Evolutionary conservation across 768 basidiomycete genomes (phyloP).

Genomic region (Amanita fuliginea): DNA sequence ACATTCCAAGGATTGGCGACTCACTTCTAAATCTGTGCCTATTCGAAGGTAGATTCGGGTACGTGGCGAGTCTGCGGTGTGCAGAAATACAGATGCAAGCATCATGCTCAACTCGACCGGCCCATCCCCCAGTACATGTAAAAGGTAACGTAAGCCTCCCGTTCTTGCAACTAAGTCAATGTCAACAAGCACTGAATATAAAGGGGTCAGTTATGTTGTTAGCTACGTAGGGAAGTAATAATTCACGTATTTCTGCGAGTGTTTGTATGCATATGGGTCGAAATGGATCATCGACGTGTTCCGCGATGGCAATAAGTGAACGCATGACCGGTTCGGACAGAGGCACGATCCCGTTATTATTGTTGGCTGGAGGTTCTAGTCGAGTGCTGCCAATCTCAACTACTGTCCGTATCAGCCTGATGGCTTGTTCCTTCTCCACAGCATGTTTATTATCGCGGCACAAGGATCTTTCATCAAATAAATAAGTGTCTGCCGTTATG

Average conservation of each 20-base stretch:
- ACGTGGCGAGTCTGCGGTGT: constrained; percentile 76
- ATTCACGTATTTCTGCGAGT: constrained; percentile 79
- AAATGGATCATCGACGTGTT: constrained; percentile 87
- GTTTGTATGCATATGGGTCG: constrained; percentile 76
- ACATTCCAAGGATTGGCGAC: constrained; percentile 8
- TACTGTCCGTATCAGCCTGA: constrained; percentile 79
- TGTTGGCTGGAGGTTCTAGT: constrained; percentile 30
- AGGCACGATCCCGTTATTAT: constrained; percentile 38
- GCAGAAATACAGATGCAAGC: constrained; percentile 70
- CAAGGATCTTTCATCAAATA: constrained; percentile 47
- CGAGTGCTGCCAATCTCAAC: constrained; percentile 65
- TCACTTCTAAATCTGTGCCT: constrained; percentile 84
- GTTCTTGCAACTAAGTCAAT: constrained; percentile 71
- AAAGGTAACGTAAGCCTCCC: constrained; percentile 76
- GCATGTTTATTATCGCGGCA: constrained; percentile 75
- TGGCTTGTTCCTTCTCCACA: constrained; percentile 84
- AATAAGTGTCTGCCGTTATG: constrained; percentile 2
- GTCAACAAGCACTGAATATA: constrained; percentile 68
- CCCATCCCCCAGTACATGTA: constrained; percentile 85
- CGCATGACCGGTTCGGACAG: constrained; percentile 73
- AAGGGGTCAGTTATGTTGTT: neutral
- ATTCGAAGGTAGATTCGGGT: constrained; percentile 69
- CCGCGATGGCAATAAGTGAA: constrained; percentile 86
- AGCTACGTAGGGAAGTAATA: neutral
- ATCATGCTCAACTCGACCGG: constrained; percentile 73